Base-by-base conservation (phyloP, 2,329 filamentous ascomycete species). In the Curvularia sp. region DNA sequence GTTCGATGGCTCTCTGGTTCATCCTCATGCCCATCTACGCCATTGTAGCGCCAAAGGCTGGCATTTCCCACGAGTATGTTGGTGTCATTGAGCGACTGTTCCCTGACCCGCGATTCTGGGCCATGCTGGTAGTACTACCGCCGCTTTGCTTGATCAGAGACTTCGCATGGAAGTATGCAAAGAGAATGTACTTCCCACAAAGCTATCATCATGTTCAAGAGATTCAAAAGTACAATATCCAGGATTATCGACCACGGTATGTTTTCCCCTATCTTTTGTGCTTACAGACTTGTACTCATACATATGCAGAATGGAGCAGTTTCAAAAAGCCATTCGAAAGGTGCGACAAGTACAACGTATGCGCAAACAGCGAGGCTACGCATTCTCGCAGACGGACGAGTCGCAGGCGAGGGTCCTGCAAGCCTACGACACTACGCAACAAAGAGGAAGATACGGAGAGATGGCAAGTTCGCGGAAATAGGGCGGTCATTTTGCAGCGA, bases 191-290 rank as follows among this genome's bases (percentile, higher is more conserved):
- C 81, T 89, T 89, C 68, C 95, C 95, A 22, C 91, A 97, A 79
- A 88, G 92, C 43, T 99, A 99, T 74, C 95, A 99, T 71, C 95
- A 99, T 77, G 95, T 99, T 64, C 95, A 99, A 79, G 95, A 99
- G 81, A 99, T 99, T 69, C 95, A 99, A 79, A 99, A 99, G 81
- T 99, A 98, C 82, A 99, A 99, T 72, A 97, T 99, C 60, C 95
- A 99, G 81, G 95, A 99, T 81, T 99, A 99, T 79, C 85, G 95
- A 74, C 95, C 95, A 62, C 89, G 95, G 91, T 93, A 85, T 68
- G 85, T 18, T 82, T 9, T 22, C n/a, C 28, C 26, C 7, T 5
- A 5, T 4, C 22, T 10, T 31, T 12, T 28, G 12, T 22, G 22
- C 35, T 20, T 7, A 22, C 44, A 30, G 9, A 8, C 30, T 33